A percentile compares a stretch with the other conserved stretches of the same genome.
Conservation (phyloP, 1,284 basidiomycete genomes). For the Flammula alnicola region DNA sequence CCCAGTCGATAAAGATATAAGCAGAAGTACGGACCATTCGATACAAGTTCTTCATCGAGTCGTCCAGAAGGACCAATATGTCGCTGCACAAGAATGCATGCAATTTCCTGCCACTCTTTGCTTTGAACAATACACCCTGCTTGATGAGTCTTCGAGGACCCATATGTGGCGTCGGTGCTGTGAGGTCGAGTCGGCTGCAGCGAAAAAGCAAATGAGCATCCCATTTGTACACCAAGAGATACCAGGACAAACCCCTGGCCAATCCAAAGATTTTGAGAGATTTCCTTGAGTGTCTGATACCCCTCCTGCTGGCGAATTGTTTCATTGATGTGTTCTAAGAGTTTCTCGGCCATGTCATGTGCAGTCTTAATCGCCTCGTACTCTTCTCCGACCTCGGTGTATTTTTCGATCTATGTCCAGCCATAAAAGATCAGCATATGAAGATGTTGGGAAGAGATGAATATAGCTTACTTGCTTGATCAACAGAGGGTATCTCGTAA, state of each 20-base stretch:
- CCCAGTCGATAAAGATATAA: background rate
- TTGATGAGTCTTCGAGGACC: slow-evolving; percentile 78
- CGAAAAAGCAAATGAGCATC: background rate
- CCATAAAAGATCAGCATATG: background rate
- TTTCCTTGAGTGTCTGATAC: slow-evolving; percentile 66
- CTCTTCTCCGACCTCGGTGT: slow-evolving; percentile 73
- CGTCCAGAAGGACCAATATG: slow-evolving; percentile 80
- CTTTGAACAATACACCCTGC: slow-evolving; percentile 80
- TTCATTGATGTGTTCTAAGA: slow-evolving; percentile 87
- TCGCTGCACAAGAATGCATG: slow-evolving; percentile 82
- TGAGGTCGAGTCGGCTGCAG: slow-evolving; percentile 82
- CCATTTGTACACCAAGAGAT: background rate
- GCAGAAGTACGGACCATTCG: slow-evolving; percentile 66
- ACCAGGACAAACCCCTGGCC: slow-evolving; percentile 70
- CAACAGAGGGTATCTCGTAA: slow-evolving; percentile 90
- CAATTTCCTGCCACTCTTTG: slow-evolving; percentile 84
- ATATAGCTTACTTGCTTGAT: slow-evolving; percentile 70
- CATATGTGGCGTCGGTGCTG: slow-evolving; percentile 82
- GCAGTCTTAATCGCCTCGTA: slow-evolving; percentile 57
- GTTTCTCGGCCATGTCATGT: slow-evolving; percentile 69
- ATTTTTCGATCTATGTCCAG: slow-evolving; percentile 83
- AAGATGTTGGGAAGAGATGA: background rate
- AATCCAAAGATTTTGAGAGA: slow-evolving; percentile 85
- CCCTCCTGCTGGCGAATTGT: slow-evolving; percentile 87
- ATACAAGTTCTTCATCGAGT: slow-evolving; percentile 69